phyloP scores from a whole-genome alignment of 2,329 filamentous ascomycete genomes.

The Botrytis fragariae region DNA sequence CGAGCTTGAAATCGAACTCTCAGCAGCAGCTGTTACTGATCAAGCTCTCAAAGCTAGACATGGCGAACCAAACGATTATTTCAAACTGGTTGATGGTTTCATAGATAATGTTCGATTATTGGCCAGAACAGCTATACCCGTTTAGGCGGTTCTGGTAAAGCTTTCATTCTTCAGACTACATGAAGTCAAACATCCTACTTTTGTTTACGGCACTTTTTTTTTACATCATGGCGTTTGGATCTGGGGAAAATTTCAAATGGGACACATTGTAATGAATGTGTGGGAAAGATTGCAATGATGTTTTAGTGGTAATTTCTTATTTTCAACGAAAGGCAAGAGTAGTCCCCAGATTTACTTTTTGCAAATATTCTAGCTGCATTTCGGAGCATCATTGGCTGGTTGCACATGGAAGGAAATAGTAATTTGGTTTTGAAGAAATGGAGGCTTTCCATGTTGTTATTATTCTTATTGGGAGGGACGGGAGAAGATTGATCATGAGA shows the following conservation, averaged over 20 bases:
- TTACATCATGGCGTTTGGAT: not conserved
- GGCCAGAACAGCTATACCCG: slow-evolving; percentile 21
- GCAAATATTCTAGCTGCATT: not conserved
- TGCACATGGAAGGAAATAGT: not conserved
- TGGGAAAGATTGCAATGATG: not conserved
- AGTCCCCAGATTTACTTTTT: not conserved
- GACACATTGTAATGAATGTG: not conserved
- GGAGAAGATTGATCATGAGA: not conserved
- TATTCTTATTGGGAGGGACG: not conserved
- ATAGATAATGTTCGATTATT: slow-evolving; percentile 58
- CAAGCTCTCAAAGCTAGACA: slow-evolving; percentile 59
- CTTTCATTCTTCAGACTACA: not conserved
- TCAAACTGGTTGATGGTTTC: slow-evolving; percentile 68
- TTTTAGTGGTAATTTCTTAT: not conserved
- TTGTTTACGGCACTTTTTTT: not conserved
- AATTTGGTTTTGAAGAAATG: not conserved
- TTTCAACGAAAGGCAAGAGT: not conserved
- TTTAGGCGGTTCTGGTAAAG: not conserved
- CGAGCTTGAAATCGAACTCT: slow-evolving; percentile 77
- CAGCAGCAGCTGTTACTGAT: slow-evolving; percentile 60
- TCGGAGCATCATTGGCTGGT: not conserved
- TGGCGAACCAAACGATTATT: slow-evolving; percentile 56
- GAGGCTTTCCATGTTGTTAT: not conserved
- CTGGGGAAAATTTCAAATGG: not conserved
- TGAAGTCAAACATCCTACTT: not conserved